These are phyloP conservation scores for Cicer cuneatum DNA, from an alignment of 306 rosid genomes.

Conservation along the genomic window DNA sequence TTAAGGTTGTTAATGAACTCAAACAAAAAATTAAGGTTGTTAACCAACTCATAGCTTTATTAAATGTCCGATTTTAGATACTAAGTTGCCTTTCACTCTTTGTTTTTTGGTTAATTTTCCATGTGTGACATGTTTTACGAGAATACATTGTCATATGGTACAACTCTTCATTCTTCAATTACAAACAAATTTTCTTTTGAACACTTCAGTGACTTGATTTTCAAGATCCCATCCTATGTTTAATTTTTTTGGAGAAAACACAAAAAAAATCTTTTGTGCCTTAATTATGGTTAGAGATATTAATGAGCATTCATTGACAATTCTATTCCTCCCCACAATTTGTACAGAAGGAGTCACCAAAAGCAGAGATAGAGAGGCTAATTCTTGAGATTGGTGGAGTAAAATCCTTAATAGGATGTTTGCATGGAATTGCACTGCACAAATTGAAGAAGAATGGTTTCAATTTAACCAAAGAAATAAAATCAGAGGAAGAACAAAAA, in stretches of 20 bases:
- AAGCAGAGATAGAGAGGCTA: conserved; percentile 72
- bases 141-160: not conserved
- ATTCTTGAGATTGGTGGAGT: conserved; percentile 74
- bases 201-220: not conserved
- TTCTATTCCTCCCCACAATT: not conserved
- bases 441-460: conserved; percentile 52
- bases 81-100: no score
- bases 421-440: conserved; percentile 63
- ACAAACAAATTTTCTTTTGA: not conserved
- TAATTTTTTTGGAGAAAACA: not conserved
- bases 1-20: no score
- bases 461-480: conserved; percentile 33
- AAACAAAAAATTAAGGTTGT: no score
- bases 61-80: not conserved
- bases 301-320: not conserved
- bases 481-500: conserved; percentile 32
- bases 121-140: not conserved
- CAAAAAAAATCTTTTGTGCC: not conserved
- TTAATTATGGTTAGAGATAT: not conserved
- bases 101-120: not conserved
- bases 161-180: not conserved
- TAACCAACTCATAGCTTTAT: no score
- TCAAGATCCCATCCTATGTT: not conserved
- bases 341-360: conserved; percentile 70
- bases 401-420: conserved; percentile 71